Evolutionary conservation across 257 asterid genomes (phyloP), one percentile per base, ranked within the genome.

Genomic region (Oldenlandia corymbosa): DNA sequence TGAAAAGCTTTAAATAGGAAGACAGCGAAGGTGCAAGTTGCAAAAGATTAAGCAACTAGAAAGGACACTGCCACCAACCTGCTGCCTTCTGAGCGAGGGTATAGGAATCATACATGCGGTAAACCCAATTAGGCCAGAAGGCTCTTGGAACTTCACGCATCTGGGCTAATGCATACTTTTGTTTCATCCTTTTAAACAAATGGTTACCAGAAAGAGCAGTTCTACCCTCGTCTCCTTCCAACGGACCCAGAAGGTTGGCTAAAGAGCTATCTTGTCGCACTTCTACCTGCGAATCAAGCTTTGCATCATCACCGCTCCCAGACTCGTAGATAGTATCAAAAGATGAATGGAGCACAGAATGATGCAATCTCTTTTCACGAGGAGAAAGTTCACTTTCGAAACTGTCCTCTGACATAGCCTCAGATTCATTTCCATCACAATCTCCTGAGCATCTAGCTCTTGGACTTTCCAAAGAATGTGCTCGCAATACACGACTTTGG

Each of bases 81-180:
- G 96, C 97, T 73, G 85, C 95, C 79, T 73, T 87, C 78, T 80
- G 83, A 48, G 97, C 95, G 72, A 93, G 96, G 71, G 71, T 60
- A 75, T 82, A 93, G 39, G 97, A 87, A 76, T 93, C 97, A 59
- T 82, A 82, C 95, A 87, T 87, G 70, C 67, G 78, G 77, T 93
- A 93, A 71, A 90, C 97, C 99, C 99, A 93, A 68, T 82, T 62
- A 39, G 99, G 97, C 94, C 83, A 92, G 76, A 80, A 92, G 63
- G 99, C 96, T 76, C 82, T 84, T 54, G 94, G 84, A 73, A 66
- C 88, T 60, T 90, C 83, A 72, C 80, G 94, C 63, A 80, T 58
- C 27, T 54, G 95, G 32, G 78, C 64, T 21, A 85, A 2, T n/a
- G 81, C 70, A 76, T 71, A 20, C 71, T 76, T 59, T 77, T 76